These are phyloP conservation scores for Brasilioporus rufonigricans DNA, from an alignment of 768 basidiomycete genomes.

Conservation along the genomic window DNA sequence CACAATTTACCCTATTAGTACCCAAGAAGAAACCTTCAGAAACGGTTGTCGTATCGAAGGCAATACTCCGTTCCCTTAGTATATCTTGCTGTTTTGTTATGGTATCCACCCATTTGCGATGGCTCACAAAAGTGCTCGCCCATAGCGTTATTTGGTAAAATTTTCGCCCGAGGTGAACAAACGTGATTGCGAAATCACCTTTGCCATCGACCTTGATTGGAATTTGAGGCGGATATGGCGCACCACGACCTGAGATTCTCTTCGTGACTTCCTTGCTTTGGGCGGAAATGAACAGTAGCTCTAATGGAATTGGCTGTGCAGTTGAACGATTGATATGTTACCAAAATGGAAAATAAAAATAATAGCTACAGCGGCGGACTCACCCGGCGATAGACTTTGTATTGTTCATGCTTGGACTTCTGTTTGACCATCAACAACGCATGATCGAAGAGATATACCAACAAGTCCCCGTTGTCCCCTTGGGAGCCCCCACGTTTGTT, in stretches of 20 bases:
- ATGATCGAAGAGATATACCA: conserved; percentile 96
- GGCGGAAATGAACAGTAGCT: conserved; percentile 80
- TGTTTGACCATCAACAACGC: conserved; percentile 94
- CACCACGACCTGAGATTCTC: conserved; percentile 38
- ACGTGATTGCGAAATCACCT: conserved; percentile 88
- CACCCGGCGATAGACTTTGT: conserved; percentile 91
- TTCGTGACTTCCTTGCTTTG: conserved; percentile 47
- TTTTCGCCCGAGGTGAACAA: conserved; percentile 90
- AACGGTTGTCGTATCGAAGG: conserved; percentile 83
- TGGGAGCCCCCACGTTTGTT: conserved; percentile 77
- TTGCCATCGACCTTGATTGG: conserved; percentile 61
- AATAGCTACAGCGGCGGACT: conserved; percentile 26
- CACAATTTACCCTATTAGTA: conserved; percentile 88
- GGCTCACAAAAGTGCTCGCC: conserved; percentile 79
- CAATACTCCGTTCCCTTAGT: conserved; percentile 77
- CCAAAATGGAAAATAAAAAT: conserved; percentile 2
- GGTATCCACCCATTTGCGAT: conserved; percentile 92
- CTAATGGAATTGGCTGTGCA: conserved; percentile 88
- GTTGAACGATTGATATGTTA: conserved; percentile 2
- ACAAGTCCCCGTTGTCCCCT: conserved; percentile 82
- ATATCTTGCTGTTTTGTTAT: conserved; percentile 88
- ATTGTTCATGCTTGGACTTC: conserved; percentile 89
- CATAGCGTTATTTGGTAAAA: conserved; percentile 90
- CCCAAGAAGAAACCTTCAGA: conserved; percentile 89
- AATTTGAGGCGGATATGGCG: conserved; percentile 46